These are phyloP conservation scores for Verticillium alfalfae DNA, from an alignment of 2,329 filamentous ascomycete genomes.

Conservation along the genomic window DNA sequence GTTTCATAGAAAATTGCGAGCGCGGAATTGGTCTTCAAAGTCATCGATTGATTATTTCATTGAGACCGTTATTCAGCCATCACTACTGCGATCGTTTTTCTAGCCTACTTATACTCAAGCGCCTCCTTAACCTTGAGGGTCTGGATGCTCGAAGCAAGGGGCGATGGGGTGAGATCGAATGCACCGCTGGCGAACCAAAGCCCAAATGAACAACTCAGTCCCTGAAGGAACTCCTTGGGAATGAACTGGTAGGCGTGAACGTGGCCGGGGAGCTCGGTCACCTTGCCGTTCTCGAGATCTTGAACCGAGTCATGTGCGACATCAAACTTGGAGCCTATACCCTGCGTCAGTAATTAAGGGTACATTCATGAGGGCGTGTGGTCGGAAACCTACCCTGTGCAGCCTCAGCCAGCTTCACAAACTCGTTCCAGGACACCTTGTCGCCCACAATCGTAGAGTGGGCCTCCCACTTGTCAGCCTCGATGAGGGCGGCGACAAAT, in stretches of 20 bases:
- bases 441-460: slow-evolving; percentile 29
- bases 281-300: slow-evolving; percentile 22
- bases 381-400: slow-evolving; percentile 26
- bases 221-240: slow-evolving; percentile 16
- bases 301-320: slow-evolving; percentile 25
- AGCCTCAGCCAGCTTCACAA: slow-evolving; percentile 28
- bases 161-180: slow-evolving; percentile 9
- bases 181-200: slow-evolving; percentile 13
- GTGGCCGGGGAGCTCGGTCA: slow-evolving; percentile 24
- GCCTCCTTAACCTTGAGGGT: slow-evolving; percentile 16
- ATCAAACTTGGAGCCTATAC: slow-evolving; percentile 23
- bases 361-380: too few relatives aligned
- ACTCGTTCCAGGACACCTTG: slow-evolving; percentile 34
- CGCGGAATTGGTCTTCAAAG: too few relatives aligned
- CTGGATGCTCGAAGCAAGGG: slow-evolving; percentile 18
- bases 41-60: neutral
- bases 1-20: too few relatives aligned
- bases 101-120: slow-evolving; percentile 5
- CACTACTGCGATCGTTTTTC: neutral
- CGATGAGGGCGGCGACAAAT: slow-evolving; percentile 35
- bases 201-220: slow-evolving; percentile 14
- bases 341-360: neutral
- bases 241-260: slow-evolving; percentile 16
- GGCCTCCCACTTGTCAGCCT: slow-evolving; percentile 36
- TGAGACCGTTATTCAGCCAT: neutral